Evolutionary conservation across 306 rosid genomes (phyloP).

Genomic region (Parietaria judaica): DNA sequence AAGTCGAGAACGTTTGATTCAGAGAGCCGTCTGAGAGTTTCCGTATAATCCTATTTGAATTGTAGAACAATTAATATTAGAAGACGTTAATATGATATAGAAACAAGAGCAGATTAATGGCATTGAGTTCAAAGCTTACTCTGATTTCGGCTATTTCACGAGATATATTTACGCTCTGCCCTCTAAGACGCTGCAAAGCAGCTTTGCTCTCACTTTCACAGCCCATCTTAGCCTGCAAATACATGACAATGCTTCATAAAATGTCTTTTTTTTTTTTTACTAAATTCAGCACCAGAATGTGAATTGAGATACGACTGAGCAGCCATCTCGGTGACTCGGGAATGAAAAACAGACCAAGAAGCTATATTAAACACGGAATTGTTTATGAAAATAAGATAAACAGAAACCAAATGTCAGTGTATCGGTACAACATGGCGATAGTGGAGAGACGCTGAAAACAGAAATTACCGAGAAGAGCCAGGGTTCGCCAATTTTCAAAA

Average conservation of each 20-base stretch:
- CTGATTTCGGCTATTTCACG: conserved; percentile 63
- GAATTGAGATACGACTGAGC: conserved; percentile 33
- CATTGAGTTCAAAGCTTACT: conserved; percentile 26
- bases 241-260: neutral
- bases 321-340: conserved; percentile 96
- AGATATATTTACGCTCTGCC: conserved; percentile 45
- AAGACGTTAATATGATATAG: neutral
- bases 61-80: neutral
- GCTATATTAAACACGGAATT: conserved; percentile 54
- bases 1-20: conserved; percentile 51
- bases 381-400: conserved; percentile 32
- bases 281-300: neutral
- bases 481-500: conserved; percentile 41
- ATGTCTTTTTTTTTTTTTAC: too few species aligned
- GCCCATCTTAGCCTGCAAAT: conserved; percentile 60
- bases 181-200: conserved; percentile 63
- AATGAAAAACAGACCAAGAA: conserved; percentile 58
- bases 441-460: conserved; percentile 1
- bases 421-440: neutral
- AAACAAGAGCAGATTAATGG: neutral
- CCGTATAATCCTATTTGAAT: conserved; percentile 56
- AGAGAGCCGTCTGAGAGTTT: conserved; percentile 42
- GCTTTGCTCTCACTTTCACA: conserved; percentile 44
- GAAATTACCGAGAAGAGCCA: conserved; percentile 45
- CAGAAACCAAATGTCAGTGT: neutral